Percentiles rank a stretch among this genome's conserved stretches.
Conservation (phyloP, 2,329 filamentous ascomycete genomes). For the Penicillium decumbens region DNA sequence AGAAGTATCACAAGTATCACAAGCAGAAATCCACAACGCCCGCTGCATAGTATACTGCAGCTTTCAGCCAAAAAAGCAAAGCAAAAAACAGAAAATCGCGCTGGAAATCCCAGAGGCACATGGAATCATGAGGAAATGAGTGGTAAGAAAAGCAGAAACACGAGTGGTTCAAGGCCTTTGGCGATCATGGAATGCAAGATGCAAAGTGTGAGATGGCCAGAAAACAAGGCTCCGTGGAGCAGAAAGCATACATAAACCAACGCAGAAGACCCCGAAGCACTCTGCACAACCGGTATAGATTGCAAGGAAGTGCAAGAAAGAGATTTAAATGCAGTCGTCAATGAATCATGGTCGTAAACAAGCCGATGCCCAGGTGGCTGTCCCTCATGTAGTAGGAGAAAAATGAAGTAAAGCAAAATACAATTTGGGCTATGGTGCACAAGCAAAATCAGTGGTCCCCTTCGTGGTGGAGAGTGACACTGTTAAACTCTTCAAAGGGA, state of each 20-base stretch:
- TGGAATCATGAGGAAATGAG: constrained; percentile 12
- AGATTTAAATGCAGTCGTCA: constrained; percentile 30
- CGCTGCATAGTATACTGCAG: constrained; percentile 23
- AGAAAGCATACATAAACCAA: constrained; percentile 10
- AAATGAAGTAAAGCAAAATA: constrained; percentile 9
- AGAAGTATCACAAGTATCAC: constrained; percentile 7
- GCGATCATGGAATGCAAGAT: constrained; percentile 19
- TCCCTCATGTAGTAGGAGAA: constrained; percentile 11
- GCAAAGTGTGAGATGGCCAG: constrained; percentile 10
- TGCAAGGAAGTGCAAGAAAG: constrained; percentile 18
- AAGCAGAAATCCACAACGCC: constrained; percentile 17
- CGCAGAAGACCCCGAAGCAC: constrained; percentile 22
- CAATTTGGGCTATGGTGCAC: constrained; percentile 7
- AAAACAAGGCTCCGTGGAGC: constrained; percentile 2
- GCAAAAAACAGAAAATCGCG: neutral
- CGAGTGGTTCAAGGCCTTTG: constrained; percentile 9
- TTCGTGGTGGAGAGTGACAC: constrained; percentile 93
- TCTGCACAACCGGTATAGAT: constrained; percentile 23
- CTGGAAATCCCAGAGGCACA: constrained; percentile 1
- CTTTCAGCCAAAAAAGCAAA: constrained; percentile 1
- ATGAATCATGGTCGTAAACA: constrained; percentile 34
- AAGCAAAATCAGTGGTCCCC: constrained; percentile 54
- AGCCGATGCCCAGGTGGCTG: constrained; percentile 24
- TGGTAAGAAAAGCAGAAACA: constrained; percentile 1
- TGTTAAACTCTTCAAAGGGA: constrained; percentile 98